These are phyloP conservation scores for Colletotrichum liaoningense DNA, from an alignment of 2,329 filamentous ascomycete species.

Conservation along the genomic window DNA sequence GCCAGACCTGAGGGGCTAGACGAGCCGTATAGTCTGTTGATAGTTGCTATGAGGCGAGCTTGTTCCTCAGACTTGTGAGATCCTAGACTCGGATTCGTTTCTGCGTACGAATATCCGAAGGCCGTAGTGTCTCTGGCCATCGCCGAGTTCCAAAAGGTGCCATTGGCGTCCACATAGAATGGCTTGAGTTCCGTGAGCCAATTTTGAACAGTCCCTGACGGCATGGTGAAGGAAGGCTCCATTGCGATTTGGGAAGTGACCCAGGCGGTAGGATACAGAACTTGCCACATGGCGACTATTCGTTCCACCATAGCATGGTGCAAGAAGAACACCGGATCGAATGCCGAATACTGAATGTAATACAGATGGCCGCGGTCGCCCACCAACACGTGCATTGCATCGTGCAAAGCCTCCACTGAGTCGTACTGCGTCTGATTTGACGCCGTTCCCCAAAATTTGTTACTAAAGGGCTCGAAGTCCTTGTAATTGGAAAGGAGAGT, in stretches of 20 bases:
- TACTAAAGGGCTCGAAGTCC: constrained; percentile 77
- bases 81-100: constrained; percentile 54
- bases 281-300: constrained; percentile 81
- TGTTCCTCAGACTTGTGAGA: constrained; percentile 50
- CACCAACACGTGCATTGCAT: constrained; percentile 69
- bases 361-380: constrained; percentile 76
- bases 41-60: constrained; percentile 57
- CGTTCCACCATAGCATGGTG: constrained; percentile 84
- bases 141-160: constrained; percentile 76
- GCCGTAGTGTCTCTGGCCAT: constrained; percentile 66
- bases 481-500: constrained; percentile 75
- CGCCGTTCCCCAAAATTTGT: constrained; percentile 69
- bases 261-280: constrained; percentile 75
- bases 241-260: constrained; percentile 66
- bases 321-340: constrained; percentile 83
- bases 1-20: constrained; percentile 42
- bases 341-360: constrained; percentile 78
- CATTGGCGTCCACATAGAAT: constrained; percentile 69
- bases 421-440: constrained; percentile 64
- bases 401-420: constrained; percentile 74
- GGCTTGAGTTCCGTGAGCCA: constrained; percentile 71
- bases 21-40: constrained; percentile 63
- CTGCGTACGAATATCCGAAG: constrained; percentile 82
- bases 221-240: constrained; percentile 71
- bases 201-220: constrained; percentile 64